Percentiles rank a stretch among this genome's conserved stretches.
These are phyloP conservation scores for Fusarium sp. DNA, from an alignment of 2,329 filamentous ascomycete genomes.

Conservation along the genomic window DNA sequence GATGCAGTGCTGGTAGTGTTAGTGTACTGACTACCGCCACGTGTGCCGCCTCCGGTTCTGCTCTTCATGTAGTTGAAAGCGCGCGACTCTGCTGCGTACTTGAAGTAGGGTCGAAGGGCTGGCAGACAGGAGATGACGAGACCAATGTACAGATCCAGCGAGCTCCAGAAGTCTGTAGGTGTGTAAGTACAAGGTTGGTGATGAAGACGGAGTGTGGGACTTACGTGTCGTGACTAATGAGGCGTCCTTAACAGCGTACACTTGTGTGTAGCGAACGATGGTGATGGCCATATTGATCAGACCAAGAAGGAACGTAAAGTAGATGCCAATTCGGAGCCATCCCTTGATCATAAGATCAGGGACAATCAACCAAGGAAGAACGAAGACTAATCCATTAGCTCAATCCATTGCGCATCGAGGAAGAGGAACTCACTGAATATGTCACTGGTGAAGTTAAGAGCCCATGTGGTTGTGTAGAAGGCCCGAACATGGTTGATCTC, in stretches of 20 bases:
- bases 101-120: conserved; percentile 26
- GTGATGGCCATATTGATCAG: conserved; percentile 22
- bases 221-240: conserved; percentile 6
- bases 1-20: not conserved
- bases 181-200: not conserved
- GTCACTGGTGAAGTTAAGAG: conserved; percentile 26
- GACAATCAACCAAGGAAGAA: conserved; percentile 16
- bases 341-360: conserved; percentile 26
- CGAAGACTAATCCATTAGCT: conserved; percentile 11
- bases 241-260: not conserved
- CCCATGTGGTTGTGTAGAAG: conserved; percentile 1
- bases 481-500: too few relatives aligned
- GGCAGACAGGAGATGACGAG: conserved; percentile 26
- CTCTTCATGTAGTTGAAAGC: conserved; percentile 20
- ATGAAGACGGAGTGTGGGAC: rapidly evolving
- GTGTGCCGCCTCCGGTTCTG: not conserved
- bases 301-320: conserved; percentile 26
- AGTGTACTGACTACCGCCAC: not conserved
- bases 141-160: conserved; percentile 18
- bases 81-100: conserved; percentile 25
- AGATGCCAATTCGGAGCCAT: conserved; percentile 3
- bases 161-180: conserved; percentile 12
- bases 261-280: conserved; percentile 13
- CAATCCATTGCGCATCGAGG: rapidly evolving
- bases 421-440: conserved; percentile 2